Conservation (phyloP, 768 basidiomycete genomes). For the Hirschioporus abietinus region DNA sequence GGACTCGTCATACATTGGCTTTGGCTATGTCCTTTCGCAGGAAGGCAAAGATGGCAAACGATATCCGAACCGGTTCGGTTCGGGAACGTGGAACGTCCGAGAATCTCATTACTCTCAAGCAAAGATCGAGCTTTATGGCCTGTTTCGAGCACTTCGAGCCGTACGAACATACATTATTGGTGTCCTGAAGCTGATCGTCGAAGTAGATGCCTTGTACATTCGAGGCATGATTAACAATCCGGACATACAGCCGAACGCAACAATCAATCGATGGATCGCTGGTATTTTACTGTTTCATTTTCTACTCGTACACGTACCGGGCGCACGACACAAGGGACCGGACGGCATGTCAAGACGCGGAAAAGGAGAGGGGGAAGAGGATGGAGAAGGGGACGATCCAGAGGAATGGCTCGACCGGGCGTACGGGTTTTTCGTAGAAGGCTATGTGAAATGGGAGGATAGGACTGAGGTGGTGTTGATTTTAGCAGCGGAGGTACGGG, state of each 20-base stretch:
- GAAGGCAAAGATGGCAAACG: constrained; percentile 13
- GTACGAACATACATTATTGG: constrained; percentile 21
- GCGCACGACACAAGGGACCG: neutral
- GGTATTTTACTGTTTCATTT: constrained; percentile 8
- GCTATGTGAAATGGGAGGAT: constrained; percentile 3
- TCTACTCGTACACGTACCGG: constrained; percentile 3
- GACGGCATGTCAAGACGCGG: constrained; percentile 2
- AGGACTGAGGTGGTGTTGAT: no score
- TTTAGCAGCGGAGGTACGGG: no score
- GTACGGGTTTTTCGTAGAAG: constrained; percentile 10
- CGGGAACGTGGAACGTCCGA: constrained; percentile 30
- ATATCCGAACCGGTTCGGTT: constrained; percentile 31
- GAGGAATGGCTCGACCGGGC: constrained; percentile 22
- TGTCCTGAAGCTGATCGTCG: constrained; percentile 27
- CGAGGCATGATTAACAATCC: constrained; percentile 30
- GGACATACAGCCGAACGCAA: constrained; percentile 15
- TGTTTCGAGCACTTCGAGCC: constrained; percentile 9
- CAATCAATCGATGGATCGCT: constrained; percentile 17
- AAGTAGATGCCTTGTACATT: constrained; percentile 35
- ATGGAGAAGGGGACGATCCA: constrained; percentile 15
- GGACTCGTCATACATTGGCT: constrained; percentile 17
- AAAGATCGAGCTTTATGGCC: constrained; percentile 18
- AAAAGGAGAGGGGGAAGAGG: constrained; percentile 12
- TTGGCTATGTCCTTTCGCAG: constrained; percentile 22
- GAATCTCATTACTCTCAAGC: constrained; percentile 32